A percentile compares a stretch with the other conserved stretches of the same genome.
These are phyloP conservation scores for Jackrogersella minutella DNA, from an alignment of 495 filamentous ascomycete genomes.

Conservation along the genomic window DNA sequence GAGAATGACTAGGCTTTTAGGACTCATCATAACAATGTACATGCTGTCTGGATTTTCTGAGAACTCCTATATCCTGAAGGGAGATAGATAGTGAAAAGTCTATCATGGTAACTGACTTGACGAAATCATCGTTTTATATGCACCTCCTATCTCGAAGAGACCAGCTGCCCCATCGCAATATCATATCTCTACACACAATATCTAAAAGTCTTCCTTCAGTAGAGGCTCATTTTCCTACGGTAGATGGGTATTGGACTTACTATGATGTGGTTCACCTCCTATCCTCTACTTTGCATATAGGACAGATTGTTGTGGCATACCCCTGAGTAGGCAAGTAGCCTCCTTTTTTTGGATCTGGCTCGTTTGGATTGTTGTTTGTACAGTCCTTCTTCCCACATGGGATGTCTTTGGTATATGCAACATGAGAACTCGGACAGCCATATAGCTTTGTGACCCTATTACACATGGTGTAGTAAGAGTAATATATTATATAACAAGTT, in stretches of 20 bases:
- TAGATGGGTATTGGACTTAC: background rate
- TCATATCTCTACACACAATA: background rate
- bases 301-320: background rate
- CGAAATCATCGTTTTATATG: background rate
- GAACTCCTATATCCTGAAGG: too few relatives aligned
- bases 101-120: background rate
- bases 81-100: too few relatives aligned
- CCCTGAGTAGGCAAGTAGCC: background rate
- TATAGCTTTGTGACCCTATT: background rate
- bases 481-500: background rate
- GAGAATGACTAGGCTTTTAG: background rate
- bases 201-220: background rate
- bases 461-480: constrained; percentile 4
- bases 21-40: background rate
- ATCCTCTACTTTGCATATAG: constrained; percentile 6
- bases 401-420: background rate
- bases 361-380: background rate
- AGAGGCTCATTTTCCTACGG: background rate
- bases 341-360: background rate
- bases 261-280: background rate
- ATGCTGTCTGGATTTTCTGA: too few relatives aligned
- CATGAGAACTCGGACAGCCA: constrained; percentile 4
- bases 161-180: background rate
- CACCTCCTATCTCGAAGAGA: background rate
- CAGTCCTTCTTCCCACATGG: background rate